Base-by-base conservation (phyloP, 129 eudicot genomes). In the Calendula officinalis region DNA sequence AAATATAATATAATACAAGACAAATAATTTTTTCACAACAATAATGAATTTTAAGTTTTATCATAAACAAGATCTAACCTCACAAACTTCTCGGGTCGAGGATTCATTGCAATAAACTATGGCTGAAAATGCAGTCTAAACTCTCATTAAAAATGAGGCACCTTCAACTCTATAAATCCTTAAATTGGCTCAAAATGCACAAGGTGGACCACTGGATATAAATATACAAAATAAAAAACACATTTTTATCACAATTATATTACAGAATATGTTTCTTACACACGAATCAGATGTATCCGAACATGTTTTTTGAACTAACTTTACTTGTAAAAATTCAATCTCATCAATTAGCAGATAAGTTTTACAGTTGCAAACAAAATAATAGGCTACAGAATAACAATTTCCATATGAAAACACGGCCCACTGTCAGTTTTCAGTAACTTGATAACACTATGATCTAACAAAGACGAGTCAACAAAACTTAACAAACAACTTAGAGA, bases 71-170 rank as follows among this genome's bases (percentile, higher is more conserved):
- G 16, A 81, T 60, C 95, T 76, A 81, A 90, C 97, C 90, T 84
- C 65, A 81, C 95, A 46, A 83, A 72, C 75, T 90, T 86, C 67
- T 83, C 86, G 6, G 75, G 63, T 37, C 69, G 80, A 68, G 58
- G 63, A 66, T 75, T 79, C 97, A 90, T 90, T 40, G 39, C 72
- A 56, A 35, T 52, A 67, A 50, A 30, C 65, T 17, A 75, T 13
- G 55, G 44, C 8, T 54, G 56, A 46, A 46, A 60, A 9, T 27
- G 50, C 67, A 78, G 68, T 58, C 41, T 50, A 41, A 41, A 60
- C 8, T 67, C 71, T 63, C 44, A 13, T 10, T 59, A 61, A 12
- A 56, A 39, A 60, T 45, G 36, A 11, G 69, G 35, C 51, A 41
- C 42, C 68, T 70, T 49, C 37, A 71, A 73, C 57, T 14, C 67